Evolutionary conservation across 2,329 filamentous ascomycete species (phyloP), one percentile per base, ranked within the genome.

Genomic region (Fusarium nelsonii): DNA sequence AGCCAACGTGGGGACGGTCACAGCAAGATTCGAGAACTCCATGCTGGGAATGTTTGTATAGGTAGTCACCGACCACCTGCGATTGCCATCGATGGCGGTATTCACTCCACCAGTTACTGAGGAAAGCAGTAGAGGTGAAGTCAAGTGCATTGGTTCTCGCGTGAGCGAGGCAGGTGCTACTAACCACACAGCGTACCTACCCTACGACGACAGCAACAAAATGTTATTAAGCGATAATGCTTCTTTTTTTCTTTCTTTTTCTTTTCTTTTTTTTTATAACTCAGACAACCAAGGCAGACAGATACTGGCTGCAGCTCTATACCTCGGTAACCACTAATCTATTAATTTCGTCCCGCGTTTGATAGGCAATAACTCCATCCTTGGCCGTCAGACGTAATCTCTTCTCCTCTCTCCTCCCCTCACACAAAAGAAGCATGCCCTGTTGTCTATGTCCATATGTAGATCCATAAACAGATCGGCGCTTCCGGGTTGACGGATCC

Each of bases 401-500:
- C 9, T 15, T 18, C 33, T 28, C n/a, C 16, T 23, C 26, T 32
- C 16, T 14, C 18, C 26, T 45, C 26, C 30, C 30, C n/a, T 32
- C 16, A 18, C 26, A 32, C 16, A 30, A 60, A 50, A 39, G n/a
- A 50, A 39, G 48, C 12, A 50, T 50, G 33, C 18, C 37, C n/a
- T 12, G n/a, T 20, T 56, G 23, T 18, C 26, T 39, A 23, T 23
- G 4, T 23, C 23, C 23, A 23, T 23, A 23, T 4, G 30, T 44
- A 50, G 48, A 50, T 40, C 43, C 37, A 28, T 53, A 49, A 44
- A 49, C 48, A 33, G n/a, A 33, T 45, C 63, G 63, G 61, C 18
- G 46, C 32, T 20, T 32, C 55, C 48, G 54, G 30, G 20, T 30
- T 16, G 26, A 40, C 34, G 44, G 37, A 16, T 9, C 18, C 44